A percentile compares a stretch with the other conserved stretches of the same genome.
These are phyloP conservation scores for Russula earlei DNA, from an alignment of 768 basidiomycete genomes.

Conservation along the genomic window DNA sequence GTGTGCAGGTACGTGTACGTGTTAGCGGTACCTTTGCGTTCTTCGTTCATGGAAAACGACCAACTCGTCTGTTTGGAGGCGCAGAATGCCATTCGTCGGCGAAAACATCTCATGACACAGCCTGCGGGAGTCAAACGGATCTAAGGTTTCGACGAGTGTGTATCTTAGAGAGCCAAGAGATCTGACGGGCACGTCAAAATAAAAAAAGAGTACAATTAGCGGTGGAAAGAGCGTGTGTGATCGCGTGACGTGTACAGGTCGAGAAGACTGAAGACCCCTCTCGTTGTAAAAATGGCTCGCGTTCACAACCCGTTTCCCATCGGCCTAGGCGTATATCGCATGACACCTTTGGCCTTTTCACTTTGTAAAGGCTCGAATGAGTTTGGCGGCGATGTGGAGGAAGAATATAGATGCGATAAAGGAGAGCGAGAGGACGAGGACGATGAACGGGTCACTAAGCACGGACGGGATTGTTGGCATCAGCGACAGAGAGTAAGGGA, in stretches of 20 bases:
- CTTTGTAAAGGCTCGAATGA: slow-evolving; percentile 75
- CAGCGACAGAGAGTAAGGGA: neutral
- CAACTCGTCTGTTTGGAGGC: slow-evolving; percentile 6
- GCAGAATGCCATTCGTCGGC: neutral
- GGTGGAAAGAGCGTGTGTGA: neutral
- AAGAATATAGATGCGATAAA: slow-evolving; percentile 99
- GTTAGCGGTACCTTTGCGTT: neutral
- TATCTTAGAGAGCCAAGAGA: neutral
- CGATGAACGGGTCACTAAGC: slow-evolving; percentile 88
- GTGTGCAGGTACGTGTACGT: neutral
- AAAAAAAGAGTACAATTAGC: neutral
- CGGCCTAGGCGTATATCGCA: neutral
- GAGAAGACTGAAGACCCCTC: neutral
- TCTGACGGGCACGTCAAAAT: neutral
- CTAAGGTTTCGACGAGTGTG: neutral
- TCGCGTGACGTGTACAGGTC: slow-evolving; percentile 3
- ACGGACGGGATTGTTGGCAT: neutral
- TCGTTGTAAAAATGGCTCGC: neutral
- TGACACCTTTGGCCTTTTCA: neutral
- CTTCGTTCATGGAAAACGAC: neutral
- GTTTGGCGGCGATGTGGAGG: slow-evolving; percentile 93
- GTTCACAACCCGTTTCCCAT: neutral
- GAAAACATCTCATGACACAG: neutral
- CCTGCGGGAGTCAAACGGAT: neutral
- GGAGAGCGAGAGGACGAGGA: slow-evolving; percentile 87